Evolutionary conservation across 2,329 filamentous ascomycete species (phyloP).

Genomic region (Trichoderma breve): DNA sequence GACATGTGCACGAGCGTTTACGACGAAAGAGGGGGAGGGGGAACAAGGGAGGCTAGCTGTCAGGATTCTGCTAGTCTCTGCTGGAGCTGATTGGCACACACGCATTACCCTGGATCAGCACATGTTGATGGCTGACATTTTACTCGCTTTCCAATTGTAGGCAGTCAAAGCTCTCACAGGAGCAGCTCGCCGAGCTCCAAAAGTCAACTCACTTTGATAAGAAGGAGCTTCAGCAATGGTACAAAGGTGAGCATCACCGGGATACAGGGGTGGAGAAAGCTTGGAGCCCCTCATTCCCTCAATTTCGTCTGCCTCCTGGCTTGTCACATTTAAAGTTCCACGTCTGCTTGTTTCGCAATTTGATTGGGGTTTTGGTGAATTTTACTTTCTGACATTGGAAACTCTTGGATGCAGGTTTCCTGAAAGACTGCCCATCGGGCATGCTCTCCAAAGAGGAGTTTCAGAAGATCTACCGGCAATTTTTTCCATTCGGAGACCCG

Average conservation of each 20-base stretch:
- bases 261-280: neutral
- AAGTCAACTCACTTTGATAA: constrained; percentile 98
- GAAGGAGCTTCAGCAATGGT: constrained; percentile 99
- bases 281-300: neutral
- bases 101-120: neutral
- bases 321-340: neutral
- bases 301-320: neutral
- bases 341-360: neutral
- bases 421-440: constrained; percentile 96
- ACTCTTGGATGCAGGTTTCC: constrained; percentile 66
- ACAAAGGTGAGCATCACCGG: constrained; percentile 72
- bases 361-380: neutral
- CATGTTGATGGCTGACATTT: neutral
- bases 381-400: neutral
- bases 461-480: constrained; percentile 99
- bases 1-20: neutral
- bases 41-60: neutral
- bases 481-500: constrained; percentile 97
- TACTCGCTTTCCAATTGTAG: constrained; percentile 44
- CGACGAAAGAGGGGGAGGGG: neutral
- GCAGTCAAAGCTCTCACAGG: constrained; percentile 96
- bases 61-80: neutral
- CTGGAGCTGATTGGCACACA: neutral
- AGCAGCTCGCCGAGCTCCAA: constrained; percentile 92
- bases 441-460: constrained; percentile 98